Base-by-base conservation (phyloP, 768 basidiomycete genomes). In the Cytidiella melzeri region DNA sequence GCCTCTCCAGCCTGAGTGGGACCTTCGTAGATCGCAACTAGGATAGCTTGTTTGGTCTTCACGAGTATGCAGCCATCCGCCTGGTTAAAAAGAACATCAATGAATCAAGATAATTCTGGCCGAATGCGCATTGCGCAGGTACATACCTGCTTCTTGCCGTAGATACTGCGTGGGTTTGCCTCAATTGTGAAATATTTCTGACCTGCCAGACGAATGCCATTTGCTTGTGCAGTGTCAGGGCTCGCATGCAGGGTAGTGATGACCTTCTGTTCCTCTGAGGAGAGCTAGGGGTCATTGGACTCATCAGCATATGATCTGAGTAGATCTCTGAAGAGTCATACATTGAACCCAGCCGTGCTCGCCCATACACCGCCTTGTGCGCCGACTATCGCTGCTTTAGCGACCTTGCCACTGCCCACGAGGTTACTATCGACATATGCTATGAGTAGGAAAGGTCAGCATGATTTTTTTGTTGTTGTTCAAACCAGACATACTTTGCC, bases 361-460 rank as follows among this genome's bases (percentile, higher is more conserved):
- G 87, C 89, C 90, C 90, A 92, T 5, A 89, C 73, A 44, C 90
- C 88, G 43, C 88, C 89, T 57, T 74, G 61, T 47, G 70, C 73
- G 38, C 89, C 90, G 42, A 92, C 39, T 61, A 88, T 84, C 25
- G 91, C 91, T 34, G 90, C 92, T 59, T 77, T 76, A 21, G 70
- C n/a, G 61, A 95, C 70, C 68, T 81, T 88, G 56, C 79, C 81
- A 53, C 70, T 82, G 28, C 80, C 87, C 58, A 94, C 65, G 49
- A 94, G 80, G 65, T 89, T 81, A 61, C 70, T 72, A 65, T 93
- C 87, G 67, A 92, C 86, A 70, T 91, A 90, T 53, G 75, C 91
- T 93, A 61, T 24, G 23, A 27, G 58, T 9, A 39, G 23, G 15
- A 18, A 20, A n/a, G n/a, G n/a, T n/a, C 30, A 20, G 20, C 12